These are phyloP conservation scores for Eleusine coracana DNA, from an alignment of 176 grass and related monocot genomes.

Conservation along the genomic window DNA sequence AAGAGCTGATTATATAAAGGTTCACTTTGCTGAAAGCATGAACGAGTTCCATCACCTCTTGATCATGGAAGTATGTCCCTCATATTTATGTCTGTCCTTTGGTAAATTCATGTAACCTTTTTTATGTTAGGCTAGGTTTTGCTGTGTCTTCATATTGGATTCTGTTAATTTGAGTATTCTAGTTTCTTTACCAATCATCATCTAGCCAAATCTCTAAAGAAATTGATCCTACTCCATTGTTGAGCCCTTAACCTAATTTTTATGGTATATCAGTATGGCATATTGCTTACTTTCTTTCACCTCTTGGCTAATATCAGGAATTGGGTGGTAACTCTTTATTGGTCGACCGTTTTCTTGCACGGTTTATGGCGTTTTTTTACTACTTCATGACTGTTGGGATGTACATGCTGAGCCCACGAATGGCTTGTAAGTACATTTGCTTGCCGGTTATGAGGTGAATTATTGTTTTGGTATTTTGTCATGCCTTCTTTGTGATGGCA, in stretches of 20 bases:
- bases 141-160: neutral
- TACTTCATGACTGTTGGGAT: conserved; percentile 91
- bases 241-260: neutral
- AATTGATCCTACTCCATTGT: conserved; percentile 2
- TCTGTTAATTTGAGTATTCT: neutral
- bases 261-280: neutral
- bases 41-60: conserved; percentile 95
- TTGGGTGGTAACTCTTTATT: conserved; percentile 82
- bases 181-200: neutral
- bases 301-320: conserved; percentile 56
- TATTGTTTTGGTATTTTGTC: conserved; percentile 17
- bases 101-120: conserved; percentile 4
- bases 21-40: conserved; percentile 96
- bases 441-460: conserved; percentile 3
- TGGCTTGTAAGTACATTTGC: conserved; percentile 74
- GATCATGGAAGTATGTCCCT: conserved; percentile 86
- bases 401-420: conserved; percentile 95
- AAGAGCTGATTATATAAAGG: conserved; percentile 87
- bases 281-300: conserved; percentile 4
- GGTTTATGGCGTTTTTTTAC: conserved; percentile 76
- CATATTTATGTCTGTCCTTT: neutral
- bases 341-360: conserved; percentile 75
- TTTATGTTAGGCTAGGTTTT: neutral
- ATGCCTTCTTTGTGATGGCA: neutral
- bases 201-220: neutral